Evolutionary conservation across 805 yeast species (phyloP).

Genomic region (Kurtzmaniella cleridarum): DNA sequence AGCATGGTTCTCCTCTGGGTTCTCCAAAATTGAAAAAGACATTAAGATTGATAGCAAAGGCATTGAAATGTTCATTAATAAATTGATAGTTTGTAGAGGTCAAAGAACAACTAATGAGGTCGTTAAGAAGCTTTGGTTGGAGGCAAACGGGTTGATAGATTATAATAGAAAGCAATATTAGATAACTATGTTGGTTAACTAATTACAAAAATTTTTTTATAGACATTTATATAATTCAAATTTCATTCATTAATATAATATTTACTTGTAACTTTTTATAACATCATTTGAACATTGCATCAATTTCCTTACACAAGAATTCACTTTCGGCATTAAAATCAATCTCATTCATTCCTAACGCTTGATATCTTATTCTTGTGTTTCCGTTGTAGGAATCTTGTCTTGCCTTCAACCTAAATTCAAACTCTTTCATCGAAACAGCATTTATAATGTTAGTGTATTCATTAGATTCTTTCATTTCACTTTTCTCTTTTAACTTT

Average conservation of each 20-base stretch:
- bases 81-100: slow-evolving; percentile 60
- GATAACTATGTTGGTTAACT: not conserved
- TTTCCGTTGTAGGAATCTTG: slow-evolving; percentile 81
- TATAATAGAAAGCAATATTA: slow-evolving; percentile 13
- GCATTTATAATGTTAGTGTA: slow-evolving; percentile 43
- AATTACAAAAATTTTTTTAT: not conserved
- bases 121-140: slow-evolving; percentile 61
- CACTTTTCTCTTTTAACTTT: slow-evolving; percentile 24
- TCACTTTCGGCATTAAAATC: slow-evolving; percentile 60
- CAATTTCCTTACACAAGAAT: slow-evolving; percentile 44
- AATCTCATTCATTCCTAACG: slow-evolving; percentile 45
- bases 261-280: not conserved
- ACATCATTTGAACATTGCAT: slow-evolving; percentile 20
- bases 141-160: slow-evolving; percentile 50
- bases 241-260: not conserved
- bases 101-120: slow-evolving; percentile 54
- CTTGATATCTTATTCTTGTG: slow-evolving; percentile 70
- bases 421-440: slow-evolving; percentile 60
- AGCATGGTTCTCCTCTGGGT: slow-evolving; percentile 32
- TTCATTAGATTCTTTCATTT: slow-evolving; percentile 33
- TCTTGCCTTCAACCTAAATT: slow-evolving; percentile 74
- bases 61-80: slow-evolving; percentile 37
- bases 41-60: slow-evolving; percentile 16
- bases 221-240: not conserved
- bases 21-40: slow-evolving; percentile 12